phyloP scores from a whole-genome alignment of 768 basidiomycete species.

The Lactarius psammicola region DNA sequence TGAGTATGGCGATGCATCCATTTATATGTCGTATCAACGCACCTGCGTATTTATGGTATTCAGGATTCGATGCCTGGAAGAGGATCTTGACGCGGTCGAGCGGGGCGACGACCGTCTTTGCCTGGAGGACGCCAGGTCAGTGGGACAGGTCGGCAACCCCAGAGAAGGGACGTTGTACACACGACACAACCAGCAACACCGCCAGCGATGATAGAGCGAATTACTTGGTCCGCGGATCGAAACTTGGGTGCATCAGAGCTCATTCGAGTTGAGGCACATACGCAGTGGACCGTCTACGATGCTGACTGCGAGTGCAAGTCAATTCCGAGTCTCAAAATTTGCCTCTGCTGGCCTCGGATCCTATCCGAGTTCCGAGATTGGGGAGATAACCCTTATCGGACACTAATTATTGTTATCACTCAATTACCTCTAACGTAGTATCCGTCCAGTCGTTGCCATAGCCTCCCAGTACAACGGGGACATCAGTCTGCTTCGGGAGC shows the following conservation, averaged over 20 bases:
- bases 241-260: slow-evolving; percentile 50
- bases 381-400: background rate
- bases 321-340: background rate
- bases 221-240: slow-evolving; percentile 39
- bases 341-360: too few species aligned
- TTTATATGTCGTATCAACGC: slow-evolving; percentile 28
- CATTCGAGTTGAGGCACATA: slow-evolving; percentile 44
- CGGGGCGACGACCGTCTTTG: slow-evolving; percentile 93
- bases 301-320: background rate
- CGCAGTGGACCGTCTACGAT: background rate
- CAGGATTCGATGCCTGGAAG: slow-evolving; percentile 95
- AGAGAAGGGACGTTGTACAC: slow-evolving; percentile 38
- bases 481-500: slow-evolving; percentile 66
- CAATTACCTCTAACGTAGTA: too few species aligned
- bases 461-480: background rate
- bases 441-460: background rate
- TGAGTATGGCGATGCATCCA: too few species aligned
- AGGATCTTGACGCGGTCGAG: slow-evolving; percentile 98
- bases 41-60: slow-evolving; percentile 94
- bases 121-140: slow-evolving; percentile 46
- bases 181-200: slow-evolving; percentile 94
- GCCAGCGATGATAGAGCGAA: slow-evolving; percentile 87
- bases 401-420: background rate
- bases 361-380: too few species aligned
- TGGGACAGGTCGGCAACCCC: background rate